phyloP scores from a whole-genome alignment of 306 rosid species.

The Cucurbita moschata region DNA sequence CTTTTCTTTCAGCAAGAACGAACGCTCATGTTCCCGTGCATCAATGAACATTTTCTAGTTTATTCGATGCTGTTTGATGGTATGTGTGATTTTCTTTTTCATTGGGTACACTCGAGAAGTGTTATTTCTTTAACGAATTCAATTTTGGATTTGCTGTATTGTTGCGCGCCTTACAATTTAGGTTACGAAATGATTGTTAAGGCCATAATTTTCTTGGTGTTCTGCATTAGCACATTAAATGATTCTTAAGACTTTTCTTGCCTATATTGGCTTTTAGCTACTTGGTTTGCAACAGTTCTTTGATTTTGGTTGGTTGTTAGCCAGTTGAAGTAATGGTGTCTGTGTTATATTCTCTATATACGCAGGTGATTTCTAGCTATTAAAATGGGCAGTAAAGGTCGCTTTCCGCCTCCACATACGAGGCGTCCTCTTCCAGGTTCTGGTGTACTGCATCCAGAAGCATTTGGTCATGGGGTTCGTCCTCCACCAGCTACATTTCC shows the following conservation, averaged over 20 bases:
- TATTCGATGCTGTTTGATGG: not conserved
- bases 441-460: conserved; percentile 34
- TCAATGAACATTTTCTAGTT: not conserved
- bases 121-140: not conserved
- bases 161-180: not conserved
- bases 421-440: conserved; percentile 55
- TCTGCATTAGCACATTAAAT: not conserved
- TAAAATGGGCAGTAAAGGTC: conserved; percentile 79
- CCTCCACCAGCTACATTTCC: conserved; percentile 32
- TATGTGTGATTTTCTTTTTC: not conserved
- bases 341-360: not conserved
- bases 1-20: not conserved
- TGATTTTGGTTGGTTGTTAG: not conserved
- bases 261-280: not conserved
- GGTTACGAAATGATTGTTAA: not conserved
- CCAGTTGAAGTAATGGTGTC: not conserved
- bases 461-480: conserved; percentile 27
- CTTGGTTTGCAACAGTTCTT: not conserved
- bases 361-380: conserved; percentile 1
- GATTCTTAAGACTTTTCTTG: not conserved
- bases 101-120: not conserved
- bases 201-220: not conserved
- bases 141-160: not conserved
- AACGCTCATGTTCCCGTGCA: not conserved
- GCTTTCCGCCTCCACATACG: conserved; percentile 54